Percentiles rank a stretch among this genome's conserved stretches.
phyloP scores from a whole-genome alignment of 140 eudicot species.

The Oenanthe javanica region DNA sequence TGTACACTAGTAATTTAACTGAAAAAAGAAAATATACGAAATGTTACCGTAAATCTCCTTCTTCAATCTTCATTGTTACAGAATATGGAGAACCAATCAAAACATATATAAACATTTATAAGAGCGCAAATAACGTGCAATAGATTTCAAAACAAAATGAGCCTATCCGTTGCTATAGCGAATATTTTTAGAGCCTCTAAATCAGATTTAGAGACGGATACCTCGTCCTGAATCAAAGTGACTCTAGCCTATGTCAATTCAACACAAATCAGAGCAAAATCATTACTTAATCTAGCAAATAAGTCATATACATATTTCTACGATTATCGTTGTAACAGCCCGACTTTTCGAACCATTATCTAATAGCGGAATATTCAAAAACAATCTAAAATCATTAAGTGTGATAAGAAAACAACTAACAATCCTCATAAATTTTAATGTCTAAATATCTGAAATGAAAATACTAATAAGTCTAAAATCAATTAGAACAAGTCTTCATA shows the following conservation, averaged over 20 bases:
- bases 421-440: too few species aligned
- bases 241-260: slow-evolving; percentile 45
- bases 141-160: neutral
- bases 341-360: too few species aligned
- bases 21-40: neutral
- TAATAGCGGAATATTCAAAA: too few species aligned
- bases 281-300: neutral
- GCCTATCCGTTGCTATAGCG: neutral
- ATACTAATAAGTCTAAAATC: too few species aligned
- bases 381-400: too few species aligned
- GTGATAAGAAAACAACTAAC: too few species aligned
- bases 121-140: neutral
- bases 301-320: too few species aligned
- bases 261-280: slow-evolving; percentile 10
- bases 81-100: neutral
- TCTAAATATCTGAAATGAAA: too few species aligned
- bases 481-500: too few species aligned
- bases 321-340: too few species aligned
- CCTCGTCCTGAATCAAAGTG: slow-evolving; percentile 44
- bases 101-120: slow-evolving; percentile 11
- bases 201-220: slow-evolving; percentile 44
- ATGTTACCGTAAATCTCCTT: slow-evolving; percentile 37
- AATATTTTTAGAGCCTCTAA: slow-evolving; percentile 57
- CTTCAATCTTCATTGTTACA: slow-evolving; percentile 36
- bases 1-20: neutral